Conservation (phyloP, 1,139 yeast species). For the Kurtzmaniella quercitrusa region DNA sequence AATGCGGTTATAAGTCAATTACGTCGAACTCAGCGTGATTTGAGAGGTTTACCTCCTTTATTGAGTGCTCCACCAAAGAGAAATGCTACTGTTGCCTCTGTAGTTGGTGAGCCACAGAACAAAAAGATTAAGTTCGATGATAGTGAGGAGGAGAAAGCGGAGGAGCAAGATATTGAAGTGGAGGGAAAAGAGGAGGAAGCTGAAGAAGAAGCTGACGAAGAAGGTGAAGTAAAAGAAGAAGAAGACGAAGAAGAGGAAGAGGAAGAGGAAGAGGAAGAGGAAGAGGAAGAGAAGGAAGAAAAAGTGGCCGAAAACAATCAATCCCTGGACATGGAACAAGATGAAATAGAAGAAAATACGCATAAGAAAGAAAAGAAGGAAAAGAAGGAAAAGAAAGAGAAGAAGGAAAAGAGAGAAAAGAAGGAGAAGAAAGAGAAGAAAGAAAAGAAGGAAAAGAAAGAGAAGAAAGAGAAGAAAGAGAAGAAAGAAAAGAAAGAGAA, state of each 20-base stretch:
- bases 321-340: neutral
- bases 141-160: slow-evolving; percentile 10
- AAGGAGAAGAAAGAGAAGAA: slow-evolving; percentile 17
- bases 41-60: slow-evolving; percentile 70
- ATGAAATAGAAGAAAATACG: slow-evolving; percentile 14
- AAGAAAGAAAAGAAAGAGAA: slow-evolving; percentile 15
- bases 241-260: slow-evolving; percentile 13
- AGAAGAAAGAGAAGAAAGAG: slow-evolving; percentile 10
- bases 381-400: slow-evolving; percentile 15
- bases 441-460: slow-evolving; percentile 17
- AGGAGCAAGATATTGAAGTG: slow-evolving; percentile 12
- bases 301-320: slow-evolving; percentile 10
- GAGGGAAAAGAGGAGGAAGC: slow-evolving; percentile 16
- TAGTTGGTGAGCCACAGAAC: slow-evolving; percentile 16
- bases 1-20: slow-evolving; percentile 53
- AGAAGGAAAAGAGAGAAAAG: slow-evolving; percentile 35
- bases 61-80: slow-evolving; percentile 9
- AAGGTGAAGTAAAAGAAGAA: slow-evolving; percentile 13
- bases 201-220: slow-evolving; percentile 9
- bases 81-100: slow-evolving; percentile 7
- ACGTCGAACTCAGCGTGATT: slow-evolving; percentile 63
- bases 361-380: slow-evolving; percentile 16
- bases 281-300: slow-evolving; percentile 15
- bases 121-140: slow-evolving; percentile 25
- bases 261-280: slow-evolving; percentile 16